phyloP scores from a whole-genome alignment of 1,284 basidiomycete species.

The Gymnopus androsaceus region DNA sequence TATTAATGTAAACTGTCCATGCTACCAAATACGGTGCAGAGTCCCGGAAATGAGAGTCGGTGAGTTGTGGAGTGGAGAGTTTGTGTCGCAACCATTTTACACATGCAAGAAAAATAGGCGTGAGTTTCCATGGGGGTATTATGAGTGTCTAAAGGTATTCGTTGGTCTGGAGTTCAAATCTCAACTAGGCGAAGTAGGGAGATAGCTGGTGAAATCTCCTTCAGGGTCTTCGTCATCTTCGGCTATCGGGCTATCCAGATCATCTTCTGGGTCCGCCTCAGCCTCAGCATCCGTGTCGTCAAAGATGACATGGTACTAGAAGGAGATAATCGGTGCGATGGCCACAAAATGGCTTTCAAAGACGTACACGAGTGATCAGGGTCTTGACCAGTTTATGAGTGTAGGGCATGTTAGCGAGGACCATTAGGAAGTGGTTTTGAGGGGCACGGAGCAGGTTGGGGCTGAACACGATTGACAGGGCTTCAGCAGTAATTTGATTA shows the following conservation, averaged over 20 bases:
- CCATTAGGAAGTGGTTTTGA: conserved; percentile 71
- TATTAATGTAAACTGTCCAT: not conserved
- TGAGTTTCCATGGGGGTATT: not conserved
- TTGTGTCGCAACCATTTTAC: not conserved
- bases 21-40: not conserved
- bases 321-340: not conserved
- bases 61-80: not conserved
- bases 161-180: not conserved
- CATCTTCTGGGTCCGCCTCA: conserved; percentile 45
- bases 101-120: not conserved
- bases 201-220: conserved; percentile 14
- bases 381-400: conserved; percentile 76
- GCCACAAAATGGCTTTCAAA: not conserved
- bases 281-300: conserved; percentile 48
- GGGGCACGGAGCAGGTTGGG: conserved; percentile 74
- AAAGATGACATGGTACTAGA: conserved; percentile 51
- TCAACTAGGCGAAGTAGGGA: conserved; percentile 8
- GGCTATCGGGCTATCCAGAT: conserved; percentile 43
- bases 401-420: conserved; percentile 76
- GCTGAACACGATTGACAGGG: conserved; percentile 81
- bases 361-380: conserved; percentile 70
- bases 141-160: not conserved
- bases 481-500: conserved; percentile 85
- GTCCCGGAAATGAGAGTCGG: not conserved
- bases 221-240: conserved; percentile 41